Percentiles rank a stretch among this genome's conserved stretches.
Evolutionary conservation across 768 basidiomycete species (phyloP).

Genomic region (Rhizopogon vinicolor): DNA sequence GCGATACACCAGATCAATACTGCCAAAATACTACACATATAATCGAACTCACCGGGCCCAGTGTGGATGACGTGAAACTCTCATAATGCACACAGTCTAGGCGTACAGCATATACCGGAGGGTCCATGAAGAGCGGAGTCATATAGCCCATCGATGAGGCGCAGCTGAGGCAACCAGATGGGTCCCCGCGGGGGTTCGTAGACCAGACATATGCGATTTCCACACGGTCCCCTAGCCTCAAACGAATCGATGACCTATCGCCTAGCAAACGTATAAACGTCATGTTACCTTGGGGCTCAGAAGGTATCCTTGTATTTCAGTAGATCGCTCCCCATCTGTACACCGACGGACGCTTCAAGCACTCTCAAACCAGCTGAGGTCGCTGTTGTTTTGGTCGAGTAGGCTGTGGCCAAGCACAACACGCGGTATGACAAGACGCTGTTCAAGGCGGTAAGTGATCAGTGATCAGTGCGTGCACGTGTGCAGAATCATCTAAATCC

Average conservation of each 20-base stretch:
- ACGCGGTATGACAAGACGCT: slow-evolving; percentile 58
- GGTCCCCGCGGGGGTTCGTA: not conserved
- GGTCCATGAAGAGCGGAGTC: not conserved
- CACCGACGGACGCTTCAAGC: slow-evolving; percentile 25
- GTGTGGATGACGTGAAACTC: not conserved
- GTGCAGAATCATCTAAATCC: not conserved
- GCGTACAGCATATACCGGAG: too few species aligned
- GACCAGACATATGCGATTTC: not conserved
- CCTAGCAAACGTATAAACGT: slow-evolving; percentile 15
- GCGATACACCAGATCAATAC: not conserved
- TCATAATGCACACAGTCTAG: not conserved
- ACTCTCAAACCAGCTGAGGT: slow-evolving; percentile 60
- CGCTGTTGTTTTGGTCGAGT: slow-evolving; percentile 50
- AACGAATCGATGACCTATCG: not conserved
- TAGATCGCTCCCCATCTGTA: not conserved
- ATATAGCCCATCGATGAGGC: not conserved
- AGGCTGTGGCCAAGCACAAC: slow-evolving; percentile 57
- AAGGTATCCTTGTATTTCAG: slow-evolving; percentile 2
- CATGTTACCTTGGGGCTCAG: too few species aligned
- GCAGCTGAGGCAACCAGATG: not conserved
- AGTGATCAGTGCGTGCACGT: slow-evolving; percentile 15
- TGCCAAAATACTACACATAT: not conserved
- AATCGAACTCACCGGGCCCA: not conserved
- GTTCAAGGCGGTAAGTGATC: slow-evolving; percentile 56
- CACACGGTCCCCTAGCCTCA: too few species aligned